Percentiles rank a stretch among this genome's conserved stretches.
Conservation (phyloP, 2,329 filamentous ascomycete genomes). For the Diaporthe velutina region DNA sequence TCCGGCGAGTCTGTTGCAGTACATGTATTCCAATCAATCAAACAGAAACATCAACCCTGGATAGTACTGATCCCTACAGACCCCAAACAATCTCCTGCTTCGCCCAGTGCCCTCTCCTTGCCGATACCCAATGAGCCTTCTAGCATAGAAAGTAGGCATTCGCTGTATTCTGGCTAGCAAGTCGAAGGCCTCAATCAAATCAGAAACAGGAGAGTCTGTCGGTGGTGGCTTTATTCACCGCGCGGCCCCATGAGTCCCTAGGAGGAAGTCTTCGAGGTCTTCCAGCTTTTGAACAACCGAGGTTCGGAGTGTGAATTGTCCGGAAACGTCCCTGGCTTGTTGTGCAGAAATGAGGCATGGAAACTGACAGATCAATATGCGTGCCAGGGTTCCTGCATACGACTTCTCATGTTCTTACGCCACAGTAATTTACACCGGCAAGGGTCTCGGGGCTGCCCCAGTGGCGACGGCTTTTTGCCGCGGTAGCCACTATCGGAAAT, state of each 20-base stretch:
- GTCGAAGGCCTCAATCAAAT: not conserved
- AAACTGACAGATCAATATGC: conserved; percentile 3
- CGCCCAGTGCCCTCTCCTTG: not conserved
- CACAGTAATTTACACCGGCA: not conserved
- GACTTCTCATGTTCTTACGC: conserved; percentile 6
- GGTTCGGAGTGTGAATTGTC: not conserved
- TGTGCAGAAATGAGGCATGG: not conserved
- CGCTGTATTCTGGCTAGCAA: not conserved
- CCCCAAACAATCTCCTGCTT: not conserved
- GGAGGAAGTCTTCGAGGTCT: not conserved
- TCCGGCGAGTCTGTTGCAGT: not conserved
- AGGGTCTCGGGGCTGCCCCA: not conserved
- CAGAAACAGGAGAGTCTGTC: not conserved
- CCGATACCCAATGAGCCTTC: not conserved
- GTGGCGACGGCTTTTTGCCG: not conserved
- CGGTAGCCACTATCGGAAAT: not conserved
- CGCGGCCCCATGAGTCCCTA: too few relatives aligned
- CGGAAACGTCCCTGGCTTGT: not conserved
- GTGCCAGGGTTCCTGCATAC: conserved; percentile 1
- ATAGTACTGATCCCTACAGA: not conserved
- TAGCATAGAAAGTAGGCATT: not conserved
- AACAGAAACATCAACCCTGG: conserved; percentile 2
- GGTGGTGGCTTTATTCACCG: not conserved
- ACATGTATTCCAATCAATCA: not conserved
- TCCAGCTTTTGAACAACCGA: not conserved